Evolutionary conservation across 208 protist species (phyloP).

Genomic region (Leishmania major): DNA sequence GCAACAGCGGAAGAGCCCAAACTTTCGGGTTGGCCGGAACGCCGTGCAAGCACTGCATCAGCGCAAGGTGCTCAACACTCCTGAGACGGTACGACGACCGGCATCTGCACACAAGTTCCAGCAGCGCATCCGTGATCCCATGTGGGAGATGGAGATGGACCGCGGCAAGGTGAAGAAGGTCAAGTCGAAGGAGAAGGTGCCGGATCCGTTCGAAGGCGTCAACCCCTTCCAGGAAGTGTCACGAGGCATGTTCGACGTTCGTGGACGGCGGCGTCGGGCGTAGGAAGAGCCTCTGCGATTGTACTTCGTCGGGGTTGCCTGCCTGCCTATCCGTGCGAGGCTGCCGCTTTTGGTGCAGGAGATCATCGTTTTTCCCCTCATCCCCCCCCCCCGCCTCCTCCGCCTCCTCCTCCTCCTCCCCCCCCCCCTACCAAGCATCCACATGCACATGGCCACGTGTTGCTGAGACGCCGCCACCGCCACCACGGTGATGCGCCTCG

Average conservation of each 20-base stretch:
- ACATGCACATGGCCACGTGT: neutral
- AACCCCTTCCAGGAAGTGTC: slow-evolving; percentile 62
- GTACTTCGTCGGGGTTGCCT: too few species aligned
- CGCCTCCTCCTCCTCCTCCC: neutral
- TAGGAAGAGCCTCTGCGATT: neutral
- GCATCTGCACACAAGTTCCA: slow-evolving; percentile 67
- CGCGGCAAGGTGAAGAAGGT: slow-evolving; percentile 85
- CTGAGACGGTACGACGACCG: slow-evolving; percentile 50
- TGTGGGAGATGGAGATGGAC: slow-evolving; percentile 91
- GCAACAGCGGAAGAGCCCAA: neutral
- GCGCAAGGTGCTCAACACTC: slow-evolving; percentile 31
- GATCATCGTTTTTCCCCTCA: neutral
- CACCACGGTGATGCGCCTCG: neutral
- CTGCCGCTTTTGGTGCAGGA: neutral
- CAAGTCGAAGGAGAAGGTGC: slow-evolving; percentile 42
- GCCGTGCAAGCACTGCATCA: slow-evolving; percentile 52
- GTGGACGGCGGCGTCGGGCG: slow-evolving; percentile 32
- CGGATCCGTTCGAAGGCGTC: slow-evolving; percentile 21
- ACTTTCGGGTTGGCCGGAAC: slow-evolving; percentile 36
- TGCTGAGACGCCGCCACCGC: neutral
- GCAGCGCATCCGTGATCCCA: slow-evolving; percentile 71
- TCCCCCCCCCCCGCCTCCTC: neutral
- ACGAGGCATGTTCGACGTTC: slow-evolving; percentile 43
- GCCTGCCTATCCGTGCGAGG: neutral
- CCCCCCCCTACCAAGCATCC: neutral